Base-by-base conservation (phyloP, 2,329 filamentous ascomycete species). In the Leptographium galeiforme region DNA sequence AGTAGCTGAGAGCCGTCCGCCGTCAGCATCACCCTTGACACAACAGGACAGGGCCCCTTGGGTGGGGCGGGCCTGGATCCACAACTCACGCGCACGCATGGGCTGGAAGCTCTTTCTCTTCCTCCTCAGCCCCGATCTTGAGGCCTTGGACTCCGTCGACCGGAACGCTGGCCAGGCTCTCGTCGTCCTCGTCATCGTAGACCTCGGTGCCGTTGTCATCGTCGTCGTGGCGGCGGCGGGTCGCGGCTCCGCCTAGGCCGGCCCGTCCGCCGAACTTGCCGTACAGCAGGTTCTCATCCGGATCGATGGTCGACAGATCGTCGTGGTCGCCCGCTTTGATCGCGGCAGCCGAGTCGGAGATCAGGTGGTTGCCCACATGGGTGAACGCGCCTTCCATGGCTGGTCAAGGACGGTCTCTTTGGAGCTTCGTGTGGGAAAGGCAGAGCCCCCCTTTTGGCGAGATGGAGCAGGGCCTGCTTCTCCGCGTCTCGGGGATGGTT, bases 71-170 rank as follows among this genome's bases (percentile, higher is more conserved):
- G n/a, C 47, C 52, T 48, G 49, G 51, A 45, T 39, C 34, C 44
- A 44, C 16, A 45, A 82, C 86, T 72, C 82, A 95, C 83, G 90
- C 88, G 85, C 91, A 98, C 60, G 94, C 93, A 73, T 98, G 93
- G 57, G 87, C 75, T 32, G 93, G 93, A 52, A 97, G 80, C 68
- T 95, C 89, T 64, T 90, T 90, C 62, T 94, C 87, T 65, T 95
- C 89, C 61, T 94, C 87, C 11, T 74, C 66, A 58, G 74, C 68
- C 67, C 74, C 66, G 47, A 84, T 65, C 57, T 74, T 78, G 59
- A 82, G 65, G 51, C 82, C 84, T 61, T 82, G 84, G 66, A 84
- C 75, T 48, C 84, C 87, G 59, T 89, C 88, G 34, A 89, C 79
- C 10, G 88, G 82, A 61, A 87, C 83, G 65, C 89, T 96, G 45